Evolutionary conservation across 805 yeast species (phyloP).

Genomic region (Saccharomyces kudriavzevii): DNA sequence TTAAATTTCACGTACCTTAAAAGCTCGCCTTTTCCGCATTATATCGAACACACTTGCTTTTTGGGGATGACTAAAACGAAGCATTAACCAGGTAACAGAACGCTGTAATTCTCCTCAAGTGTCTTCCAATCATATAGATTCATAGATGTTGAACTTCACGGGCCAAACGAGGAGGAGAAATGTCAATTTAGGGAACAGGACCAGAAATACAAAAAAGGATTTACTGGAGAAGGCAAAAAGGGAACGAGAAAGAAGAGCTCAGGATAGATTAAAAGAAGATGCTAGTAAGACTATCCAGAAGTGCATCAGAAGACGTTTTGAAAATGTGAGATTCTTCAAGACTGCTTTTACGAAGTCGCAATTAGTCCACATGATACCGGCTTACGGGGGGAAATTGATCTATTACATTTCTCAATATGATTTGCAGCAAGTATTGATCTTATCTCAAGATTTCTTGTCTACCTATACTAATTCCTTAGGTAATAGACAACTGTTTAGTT

Average conservation of each 20-base stretch:
- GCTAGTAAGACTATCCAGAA: conserved; percentile 48
- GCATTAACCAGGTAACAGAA: not conserved
- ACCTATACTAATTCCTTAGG: conserved; percentile 9
- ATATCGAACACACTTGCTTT: not conserved
- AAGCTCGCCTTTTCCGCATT: not conserved
- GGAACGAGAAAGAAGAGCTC: conserved; percentile 61
- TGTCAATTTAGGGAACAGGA: conserved; percentile 49
- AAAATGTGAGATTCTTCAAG: conserved; percentile 23
- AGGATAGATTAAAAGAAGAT: conserved; percentile 39
- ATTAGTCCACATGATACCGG: conserved; percentile 21
- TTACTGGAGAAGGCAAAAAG: conserved; percentile 55
- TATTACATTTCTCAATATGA: conserved; percentile 9
- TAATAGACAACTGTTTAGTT: conserved; percentile 5
- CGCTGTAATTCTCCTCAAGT: not conserved
- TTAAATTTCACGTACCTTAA: not conserved
- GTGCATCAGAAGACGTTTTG: conserved; percentile 36
- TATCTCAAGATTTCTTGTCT: conserved; percentile 6
- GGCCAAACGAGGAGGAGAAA: conserved; percentile 55
- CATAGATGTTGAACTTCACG: conserved; percentile 44
- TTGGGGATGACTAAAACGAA: not conserved
- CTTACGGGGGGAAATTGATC: conserved; percentile 25
- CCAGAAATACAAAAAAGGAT: conserved; percentile 32
- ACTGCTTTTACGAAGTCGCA: conserved; percentile 11
- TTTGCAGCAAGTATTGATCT: conserved; percentile 3
- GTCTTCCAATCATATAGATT: not conserved